phyloP scores from a whole-genome alignment of 2,329 filamentous ascomycete genomes.

The Daldinia eschscholtzii region DNA sequence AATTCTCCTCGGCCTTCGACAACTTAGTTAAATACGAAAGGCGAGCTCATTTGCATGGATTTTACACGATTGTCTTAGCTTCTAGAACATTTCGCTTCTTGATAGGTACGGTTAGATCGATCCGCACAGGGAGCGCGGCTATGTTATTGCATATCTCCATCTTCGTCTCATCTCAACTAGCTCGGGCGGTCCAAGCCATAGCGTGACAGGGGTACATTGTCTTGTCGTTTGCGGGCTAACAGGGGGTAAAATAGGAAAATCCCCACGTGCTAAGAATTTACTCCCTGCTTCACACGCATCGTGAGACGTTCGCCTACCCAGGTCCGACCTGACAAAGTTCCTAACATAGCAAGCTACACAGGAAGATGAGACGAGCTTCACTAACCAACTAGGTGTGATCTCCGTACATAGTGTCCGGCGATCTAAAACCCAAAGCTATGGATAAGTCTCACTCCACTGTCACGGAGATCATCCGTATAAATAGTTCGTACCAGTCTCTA shows the following conservation, averaged over 20 bases:
- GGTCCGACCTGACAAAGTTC: neutral
- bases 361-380: conserved; percentile 1
- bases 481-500: neutral
- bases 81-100: neutral
- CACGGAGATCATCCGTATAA: conserved; percentile 2
- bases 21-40: neutral
- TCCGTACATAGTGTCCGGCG: neutral
- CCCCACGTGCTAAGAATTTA: conserved; percentile 3
- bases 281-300: conserved; percentile 6
- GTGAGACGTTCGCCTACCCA: conserved; percentile 6
- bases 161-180: neutral
- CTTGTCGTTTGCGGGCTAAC: conserved; percentile 1
- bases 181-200: neutral
- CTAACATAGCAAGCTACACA: conserved; percentile 2
- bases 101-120: neutral
- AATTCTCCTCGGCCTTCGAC: neutral
- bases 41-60: neutral
- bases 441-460: neutral
- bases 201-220: neutral
- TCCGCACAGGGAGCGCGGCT: neutral
- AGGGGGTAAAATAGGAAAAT: neutral
- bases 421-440: neutral
- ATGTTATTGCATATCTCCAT: neutral
- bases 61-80: neutral
- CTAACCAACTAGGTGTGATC: neutral